A percentile compares a stretch with the other conserved stretches of the same genome.
Conservation (phyloP, 441 rosid genomes). For the Corymbia citriodora region DNA sequence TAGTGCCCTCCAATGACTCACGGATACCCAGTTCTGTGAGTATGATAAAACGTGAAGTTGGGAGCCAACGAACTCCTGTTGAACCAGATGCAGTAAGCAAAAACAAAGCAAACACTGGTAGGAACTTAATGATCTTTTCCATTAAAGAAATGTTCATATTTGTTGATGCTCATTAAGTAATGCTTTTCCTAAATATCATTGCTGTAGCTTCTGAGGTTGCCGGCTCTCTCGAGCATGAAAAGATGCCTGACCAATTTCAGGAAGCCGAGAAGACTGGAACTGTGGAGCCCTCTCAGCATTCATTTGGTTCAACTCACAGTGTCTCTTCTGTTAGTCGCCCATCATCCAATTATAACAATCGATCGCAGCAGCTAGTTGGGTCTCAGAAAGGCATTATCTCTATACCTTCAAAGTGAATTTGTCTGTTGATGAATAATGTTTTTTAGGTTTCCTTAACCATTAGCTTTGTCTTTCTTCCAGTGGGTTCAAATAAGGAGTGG, state of each 20-base stretch:
- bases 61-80: conserved; percentile 24
- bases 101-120: conserved; percentile 40
- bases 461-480: conserved; percentile 29
- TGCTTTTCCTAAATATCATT: conserved; percentile 10
- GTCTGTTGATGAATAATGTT: not conserved
- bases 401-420: not conserved
- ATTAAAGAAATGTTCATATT: not conserved
- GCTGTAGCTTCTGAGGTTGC: conserved; percentile 32
- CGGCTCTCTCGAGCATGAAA: conserved; percentile 35
- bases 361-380: conserved; percentile 58
- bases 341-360: conserved; percentile 65
- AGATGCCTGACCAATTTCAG: conserved; percentile 43
- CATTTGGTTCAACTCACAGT: conserved; percentile 42
- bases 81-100: conserved; percentile 36
- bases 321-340: conserved; percentile 66
- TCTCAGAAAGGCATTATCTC: conserved; percentile 53
- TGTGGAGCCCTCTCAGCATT: conserved; percentile 44
- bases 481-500: conserved; percentile 77
- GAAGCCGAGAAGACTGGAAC: conserved; percentile 46
- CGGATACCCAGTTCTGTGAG: conserved; percentile 28
- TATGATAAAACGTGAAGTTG: conserved; percentile 46
- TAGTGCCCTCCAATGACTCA: conserved; percentile 44
- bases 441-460: conserved; percentile 9
- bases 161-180: conserved; percentile 5
- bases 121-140: not conserved